Conservation (phyloP, 257 asterid species). For the Lycium barbarum region DNA sequence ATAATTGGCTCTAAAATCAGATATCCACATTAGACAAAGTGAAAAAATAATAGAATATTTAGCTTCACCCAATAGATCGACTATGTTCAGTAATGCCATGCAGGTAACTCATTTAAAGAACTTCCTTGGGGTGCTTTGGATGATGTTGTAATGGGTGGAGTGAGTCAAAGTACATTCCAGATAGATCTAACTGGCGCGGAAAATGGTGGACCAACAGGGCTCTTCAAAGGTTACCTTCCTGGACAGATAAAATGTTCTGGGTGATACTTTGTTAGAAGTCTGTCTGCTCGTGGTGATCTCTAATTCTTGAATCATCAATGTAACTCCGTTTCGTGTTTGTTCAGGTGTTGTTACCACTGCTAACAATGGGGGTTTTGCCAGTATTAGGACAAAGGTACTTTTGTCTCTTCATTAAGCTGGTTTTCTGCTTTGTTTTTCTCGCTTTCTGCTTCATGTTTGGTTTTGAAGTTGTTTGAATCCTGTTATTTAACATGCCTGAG, state of each 20-base stretch:
- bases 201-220: constrained; percentile 81
- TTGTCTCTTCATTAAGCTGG: not conserved
- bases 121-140: constrained; percentile 96
- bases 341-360: constrained; percentile 89
- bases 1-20: not conserved
- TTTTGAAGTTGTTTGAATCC: not conserved
- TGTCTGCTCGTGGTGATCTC: not conserved
- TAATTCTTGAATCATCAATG: not conserved
- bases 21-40: not conserved
- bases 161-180: constrained; percentile 83
- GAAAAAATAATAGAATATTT: not conserved
- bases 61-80: not conserved
- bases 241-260: not conserved
- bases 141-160: constrained; percentile 99
- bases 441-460: constrained; percentile 12
- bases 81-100: constrained; percentile 28
- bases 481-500: not conserved
- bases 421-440: constrained; percentile 13
- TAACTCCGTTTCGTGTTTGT: constrained; percentile 1
- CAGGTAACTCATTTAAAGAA: constrained; percentile 70
- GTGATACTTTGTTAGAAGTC: not conserved
- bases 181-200: constrained; percentile 81
- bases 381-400: constrained; percentile 79
- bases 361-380: constrained; percentile 95
- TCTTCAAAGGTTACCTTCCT: constrained; percentile 73